These are phyloP conservation scores for Yueomyces sp. DNA, from an alignment of 1,139 yeast genomes.

Conservation along the genomic window DNA sequence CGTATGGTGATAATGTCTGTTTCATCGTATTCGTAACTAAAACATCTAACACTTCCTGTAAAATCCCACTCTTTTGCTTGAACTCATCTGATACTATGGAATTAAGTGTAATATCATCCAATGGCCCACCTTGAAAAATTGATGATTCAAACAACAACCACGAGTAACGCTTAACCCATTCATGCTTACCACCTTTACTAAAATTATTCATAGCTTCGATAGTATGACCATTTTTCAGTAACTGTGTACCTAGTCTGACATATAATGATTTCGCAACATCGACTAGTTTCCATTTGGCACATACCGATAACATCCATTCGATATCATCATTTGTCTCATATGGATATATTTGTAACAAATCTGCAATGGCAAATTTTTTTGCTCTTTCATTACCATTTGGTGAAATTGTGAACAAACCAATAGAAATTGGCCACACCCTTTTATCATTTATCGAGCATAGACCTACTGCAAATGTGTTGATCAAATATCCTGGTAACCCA, in stretches of 20 bases:
- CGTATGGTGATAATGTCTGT: slow-evolving; percentile 64
- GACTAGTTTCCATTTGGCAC: slow-evolving; percentile 36
- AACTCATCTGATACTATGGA: slow-evolving; percentile 33
- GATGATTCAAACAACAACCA: slow-evolving; percentile 52
- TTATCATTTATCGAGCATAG: slow-evolving; percentile 25
- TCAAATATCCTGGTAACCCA: slow-evolving; percentile 47
- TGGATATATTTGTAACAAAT: slow-evolving; percentile 47
- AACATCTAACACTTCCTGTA: slow-evolving; percentile 17
- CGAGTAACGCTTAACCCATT: slow-evolving; percentile 29
- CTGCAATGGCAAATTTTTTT: slow-evolving; percentile 33
- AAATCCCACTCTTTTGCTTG: slow-evolving; percentile 11
- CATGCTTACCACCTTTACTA: slow-evolving; percentile 49
- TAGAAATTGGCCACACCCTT: slow-evolving; percentile 50
- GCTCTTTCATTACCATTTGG: slow-evolving; percentile 27
- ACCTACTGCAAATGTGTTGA: slow-evolving; percentile 46
- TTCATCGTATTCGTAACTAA: slow-evolving; percentile 41
- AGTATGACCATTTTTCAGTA: slow-evolving; percentile 25
- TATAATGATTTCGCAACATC: slow-evolving; percentile 42
- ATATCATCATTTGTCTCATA: slow-evolving; percentile 60
- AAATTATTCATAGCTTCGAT: slow-evolving; percentile 59
- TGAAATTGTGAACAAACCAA: slow-evolving; percentile 37
- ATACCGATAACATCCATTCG: slow-evolving; percentile 63
- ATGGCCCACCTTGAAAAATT: slow-evolving; percentile 39
- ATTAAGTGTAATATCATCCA: slow-evolving; percentile 43
- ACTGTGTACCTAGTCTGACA: slow-evolving; percentile 25